These are phyloP conservation scores for Lepidium didymum DNA, from an alignment of 345 rosid species.

Conservation along the genomic window DNA sequence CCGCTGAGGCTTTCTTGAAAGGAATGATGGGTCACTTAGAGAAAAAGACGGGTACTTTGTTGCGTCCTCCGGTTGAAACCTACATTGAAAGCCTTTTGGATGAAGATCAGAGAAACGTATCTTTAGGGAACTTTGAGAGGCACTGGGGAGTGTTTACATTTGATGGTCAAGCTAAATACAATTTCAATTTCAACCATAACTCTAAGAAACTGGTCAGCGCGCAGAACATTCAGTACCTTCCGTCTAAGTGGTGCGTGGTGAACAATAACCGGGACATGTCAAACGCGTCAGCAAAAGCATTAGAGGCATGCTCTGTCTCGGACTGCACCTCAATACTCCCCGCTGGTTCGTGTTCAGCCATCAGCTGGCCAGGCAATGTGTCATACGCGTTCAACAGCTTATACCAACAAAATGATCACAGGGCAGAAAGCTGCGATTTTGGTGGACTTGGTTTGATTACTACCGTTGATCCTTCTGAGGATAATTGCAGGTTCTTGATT, in stretches of 20 bases:
- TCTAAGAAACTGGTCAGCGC: constrained; percentile 52
- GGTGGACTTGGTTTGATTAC: constrained; percentile 85
- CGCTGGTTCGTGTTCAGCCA: constrained; percentile 67
- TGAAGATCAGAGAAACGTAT: constrained; percentile 56
- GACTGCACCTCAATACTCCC: constrained; percentile 71
- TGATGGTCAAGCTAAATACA: constrained; percentile 90
- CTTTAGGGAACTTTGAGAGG: constrained; percentile 70
- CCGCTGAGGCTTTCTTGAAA: constrained; percentile 56
- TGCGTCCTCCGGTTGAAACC: constrained; percentile 53
- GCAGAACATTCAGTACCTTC: constrained; percentile 63
- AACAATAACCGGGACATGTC: constrained; percentile 67
- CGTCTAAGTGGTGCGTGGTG: constrained; percentile 82
- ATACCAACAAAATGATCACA: constrained; percentile 83
- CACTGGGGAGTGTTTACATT: constrained; percentile 94
- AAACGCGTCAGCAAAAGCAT: constrained; percentile 53
- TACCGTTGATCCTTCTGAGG: constrained; percentile 67
- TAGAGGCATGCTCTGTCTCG: constrained; percentile 57
- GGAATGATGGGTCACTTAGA: constrained; percentile 57
- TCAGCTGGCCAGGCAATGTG: constrained; percentile 75
- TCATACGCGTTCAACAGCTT: constrained; percentile 85
- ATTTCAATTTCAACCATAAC: constrained; percentile 48
- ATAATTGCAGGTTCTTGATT: constrained; percentile 51
- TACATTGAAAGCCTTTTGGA: constrained; percentile 71
- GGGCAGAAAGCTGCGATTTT: constrained; percentile 63
- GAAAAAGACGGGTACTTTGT: constrained; percentile 55